A percentile compares a stretch with the other conserved stretches of the same genome.
These are phyloP conservation scores for Polygonum maritimum DNA, from an alignment of 148 eudicot genomes.

Conservation along the genomic window DNA sequence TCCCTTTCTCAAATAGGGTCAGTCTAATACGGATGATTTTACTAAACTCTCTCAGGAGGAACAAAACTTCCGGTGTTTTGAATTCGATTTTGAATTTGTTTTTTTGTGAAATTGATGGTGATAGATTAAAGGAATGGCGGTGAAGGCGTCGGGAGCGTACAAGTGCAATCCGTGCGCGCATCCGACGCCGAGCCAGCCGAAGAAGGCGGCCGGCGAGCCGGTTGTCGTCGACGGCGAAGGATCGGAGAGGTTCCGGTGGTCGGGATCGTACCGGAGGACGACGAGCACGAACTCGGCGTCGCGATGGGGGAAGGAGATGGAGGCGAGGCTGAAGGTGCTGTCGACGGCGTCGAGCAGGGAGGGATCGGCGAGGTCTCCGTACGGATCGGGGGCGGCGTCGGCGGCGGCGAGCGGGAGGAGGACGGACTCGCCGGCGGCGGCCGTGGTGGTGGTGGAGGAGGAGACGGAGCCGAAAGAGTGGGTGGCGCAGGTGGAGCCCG, in stretches of 20 bases:
- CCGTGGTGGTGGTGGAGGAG: slow-evolving; percentile 72
- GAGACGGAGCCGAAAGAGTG: slow-evolving; percentile 94
- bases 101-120: neutral
- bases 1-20: too few species aligned
- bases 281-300: slow-evolving; percentile 60
- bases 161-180: slow-evolving; percentile 53
- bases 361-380: slow-evolving; percentile 28
- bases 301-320: slow-evolving; percentile 93
- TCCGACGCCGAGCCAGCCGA: slow-evolving; percentile 16
- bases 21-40: too few species aligned
- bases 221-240: slow-evolving; percentile 20
- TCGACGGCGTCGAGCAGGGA: slow-evolving; percentile 40
- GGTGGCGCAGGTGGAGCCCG: slow-evolving; percentile 99
- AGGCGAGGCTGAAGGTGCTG: slow-evolving; percentile 85
- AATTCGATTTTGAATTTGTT: neutral
- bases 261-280: slow-evolving; percentile 44
- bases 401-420: slow-evolving; percentile 52
- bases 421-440: slow-evolving; percentile 45
- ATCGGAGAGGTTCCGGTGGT: slow-evolving; percentile 52
- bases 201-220: slow-evolving; percentile 20
- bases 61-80: too few species aligned
- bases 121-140: slow-evolving; percentile 74
- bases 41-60: too few species aligned
- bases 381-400: slow-evolving; percentile 11
- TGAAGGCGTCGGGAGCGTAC: slow-evolving; percentile 83